phyloP scores from a whole-genome alignment of 1,139 yeast species.

The Suhomyces bolitotheri region DNA sequence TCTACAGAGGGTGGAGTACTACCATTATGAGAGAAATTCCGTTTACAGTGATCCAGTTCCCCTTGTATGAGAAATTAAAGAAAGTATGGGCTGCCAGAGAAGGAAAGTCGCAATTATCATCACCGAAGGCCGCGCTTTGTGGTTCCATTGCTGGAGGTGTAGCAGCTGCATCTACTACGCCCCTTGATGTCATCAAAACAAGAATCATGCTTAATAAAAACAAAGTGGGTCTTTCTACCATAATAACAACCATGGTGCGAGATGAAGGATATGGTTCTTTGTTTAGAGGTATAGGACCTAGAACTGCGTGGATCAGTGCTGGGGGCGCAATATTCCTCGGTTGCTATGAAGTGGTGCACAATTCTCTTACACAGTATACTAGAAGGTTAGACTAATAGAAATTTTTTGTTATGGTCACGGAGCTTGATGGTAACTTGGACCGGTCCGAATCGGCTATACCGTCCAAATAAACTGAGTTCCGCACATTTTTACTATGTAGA shows the following conservation, averaged over 20 bases:
- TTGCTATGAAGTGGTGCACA: constrained; percentile 74
- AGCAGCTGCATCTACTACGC: constrained; percentile 94
- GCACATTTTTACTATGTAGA: too few relatives aligned
- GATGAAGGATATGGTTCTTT: constrained; percentile 75
- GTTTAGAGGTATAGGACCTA: constrained; percentile 83
- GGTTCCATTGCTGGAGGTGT: constrained; percentile 94
- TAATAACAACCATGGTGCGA: constrained; percentile 49
- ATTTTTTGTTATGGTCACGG: too few relatives aligned
- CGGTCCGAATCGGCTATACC: too few relatives aligned
- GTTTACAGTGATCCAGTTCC: constrained; percentile 92
- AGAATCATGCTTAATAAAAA: constrained; percentile 75
- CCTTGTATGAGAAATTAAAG: constrained; percentile 84
- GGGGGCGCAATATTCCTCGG: constrained; percentile 98
- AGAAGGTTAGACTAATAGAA: neutral
- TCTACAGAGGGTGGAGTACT: constrained; percentile 90
- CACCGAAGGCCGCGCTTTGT: constrained; percentile 84
- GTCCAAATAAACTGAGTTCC: too few relatives aligned
- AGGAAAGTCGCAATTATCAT: constrained; percentile 43
- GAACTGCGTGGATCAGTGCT: constrained; percentile 96
- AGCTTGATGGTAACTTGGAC: too few relatives aligned
- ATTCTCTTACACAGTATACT: constrained; percentile 15
- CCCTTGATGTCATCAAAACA: constrained; percentile 89
- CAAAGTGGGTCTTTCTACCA: constrained; percentile 45
- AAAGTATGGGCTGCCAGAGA: constrained; percentile 43
- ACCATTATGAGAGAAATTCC: constrained; percentile 95